These are phyloP conservation scores for Fusarium concolor DNA, from an alignment of 2,329 filamentous ascomycete genomes.

Conservation along the genomic window DNA sequence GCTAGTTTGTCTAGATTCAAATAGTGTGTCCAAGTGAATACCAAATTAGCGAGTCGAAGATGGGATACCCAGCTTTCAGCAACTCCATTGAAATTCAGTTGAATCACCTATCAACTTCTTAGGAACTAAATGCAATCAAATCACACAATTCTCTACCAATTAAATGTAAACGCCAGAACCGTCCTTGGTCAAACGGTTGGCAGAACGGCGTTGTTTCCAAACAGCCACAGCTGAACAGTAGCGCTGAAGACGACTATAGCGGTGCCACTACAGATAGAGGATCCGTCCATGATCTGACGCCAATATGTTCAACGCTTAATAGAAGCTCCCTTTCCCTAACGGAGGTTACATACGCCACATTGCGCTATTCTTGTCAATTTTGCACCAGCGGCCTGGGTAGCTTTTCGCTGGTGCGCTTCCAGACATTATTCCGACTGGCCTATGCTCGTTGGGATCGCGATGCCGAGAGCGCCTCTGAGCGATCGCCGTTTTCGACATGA, in stretches of 20 bases:
- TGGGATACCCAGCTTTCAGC: neutral
- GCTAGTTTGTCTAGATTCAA: neutral
- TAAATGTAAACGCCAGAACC: slow-evolving; percentile 31
- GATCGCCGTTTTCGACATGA: slow-evolving; percentile 10
- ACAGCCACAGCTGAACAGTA: slow-evolving; percentile 32
- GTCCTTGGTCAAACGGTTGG: slow-evolving; percentile 23
- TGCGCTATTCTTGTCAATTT: slow-evolving; percentile 12
- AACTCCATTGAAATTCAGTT: neutral
- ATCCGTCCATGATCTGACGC: neutral
- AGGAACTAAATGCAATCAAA: slow-evolving; percentile 3
- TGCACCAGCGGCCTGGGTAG: slow-evolving; percentile 1
- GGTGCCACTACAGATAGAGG: neutral
- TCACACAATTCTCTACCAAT: slow-evolving; percentile 15
- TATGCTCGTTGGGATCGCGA: slow-evolving; percentile 13
- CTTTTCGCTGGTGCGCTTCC: slow-evolving; percentile 13
- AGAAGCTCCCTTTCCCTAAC: slow-evolving; percentile 3
- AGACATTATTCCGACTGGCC: slow-evolving; percentile 10
- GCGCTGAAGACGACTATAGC: slow-evolving; percentile 14
- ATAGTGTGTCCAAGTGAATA: neutral
- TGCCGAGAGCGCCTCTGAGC: slow-evolving; percentile 4
- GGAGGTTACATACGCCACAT: slow-evolving; percentile 23
- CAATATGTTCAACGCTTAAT: slow-evolving; percentile 12
- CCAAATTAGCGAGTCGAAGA: slow-evolving; percentile 3
- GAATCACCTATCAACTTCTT: slow-evolving; percentile 10
- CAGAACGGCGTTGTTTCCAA: slow-evolving; percentile 4